Evolutionary conservation across 768 basidiomycete genomes (phyloP).

Genomic region (Rhodotorula paludigena): DNA sequence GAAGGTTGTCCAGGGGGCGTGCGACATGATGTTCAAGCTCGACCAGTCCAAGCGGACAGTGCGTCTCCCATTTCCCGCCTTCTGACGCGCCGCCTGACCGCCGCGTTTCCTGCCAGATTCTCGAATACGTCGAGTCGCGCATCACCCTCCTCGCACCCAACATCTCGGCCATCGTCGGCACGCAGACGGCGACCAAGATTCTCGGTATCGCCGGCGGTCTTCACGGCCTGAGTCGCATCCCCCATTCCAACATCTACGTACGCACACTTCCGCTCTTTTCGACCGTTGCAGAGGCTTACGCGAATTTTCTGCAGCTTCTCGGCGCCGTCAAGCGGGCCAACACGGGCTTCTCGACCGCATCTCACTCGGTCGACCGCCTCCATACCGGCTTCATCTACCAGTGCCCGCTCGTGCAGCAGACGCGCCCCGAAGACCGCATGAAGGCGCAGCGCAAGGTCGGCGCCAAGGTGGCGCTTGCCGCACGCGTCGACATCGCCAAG

Average conservation of each 20-base stretch:
- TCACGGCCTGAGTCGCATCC: conserved; percentile 83
- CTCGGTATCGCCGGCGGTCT: conserved; percentile 96
- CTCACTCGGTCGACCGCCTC: conserved; percentile 59
- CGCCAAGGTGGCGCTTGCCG: conserved; percentile 82
- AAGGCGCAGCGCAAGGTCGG: conserved; percentile 90
- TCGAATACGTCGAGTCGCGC: conserved; percentile 97
- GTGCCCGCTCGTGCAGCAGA: conserved; percentile 75
- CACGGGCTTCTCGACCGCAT: conserved; percentile 80
- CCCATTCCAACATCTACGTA: conserved; percentile 89
- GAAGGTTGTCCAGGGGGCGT: conserved; percentile 75
- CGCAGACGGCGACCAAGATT: conserved; percentile 95
- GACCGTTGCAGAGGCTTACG: neutral
- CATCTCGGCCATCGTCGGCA: conserved; percentile 95
- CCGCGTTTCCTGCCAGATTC: conserved; percentile 60
- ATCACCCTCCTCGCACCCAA: conserved; percentile 99
- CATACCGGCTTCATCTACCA: conserved; percentile 98
- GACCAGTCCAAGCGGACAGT: conserved; percentile 88
- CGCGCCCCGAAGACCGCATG: conserved; percentile 81
- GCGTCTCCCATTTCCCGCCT: conserved; percentile 5
- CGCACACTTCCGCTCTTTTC: conserved; percentile 41
- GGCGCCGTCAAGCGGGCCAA: conserved; percentile 91
- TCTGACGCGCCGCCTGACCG: neutral
- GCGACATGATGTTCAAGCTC: conserved; percentile 78
- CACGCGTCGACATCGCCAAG: conserved; percentile 89
- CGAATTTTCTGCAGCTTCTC: conserved; percentile 60